These are phyloP conservation scores for Cetraspora pellucida DNA, from an alignment of 192 early-diverging fungal genomes.

Conservation along the genomic window DNA sequence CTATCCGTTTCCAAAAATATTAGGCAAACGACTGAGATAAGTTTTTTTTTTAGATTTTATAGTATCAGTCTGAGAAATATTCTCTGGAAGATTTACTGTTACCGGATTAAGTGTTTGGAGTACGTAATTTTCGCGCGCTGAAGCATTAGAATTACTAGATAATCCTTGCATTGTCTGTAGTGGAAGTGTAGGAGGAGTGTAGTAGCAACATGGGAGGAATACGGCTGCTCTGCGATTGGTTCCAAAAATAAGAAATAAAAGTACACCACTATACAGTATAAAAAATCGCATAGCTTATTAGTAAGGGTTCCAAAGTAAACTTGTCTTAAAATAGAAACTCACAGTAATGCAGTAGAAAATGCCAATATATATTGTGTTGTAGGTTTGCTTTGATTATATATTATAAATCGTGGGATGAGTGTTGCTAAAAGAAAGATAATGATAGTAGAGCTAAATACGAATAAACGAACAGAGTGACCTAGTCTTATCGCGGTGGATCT, in stretches of 20 bases:
- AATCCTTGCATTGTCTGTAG: no score
- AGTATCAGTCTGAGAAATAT: no score
- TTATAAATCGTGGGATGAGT: not conserved
- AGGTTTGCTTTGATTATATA: not conserved
- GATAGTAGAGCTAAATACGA: not conserved
- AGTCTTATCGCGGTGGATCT: slow-evolving; percentile 13
- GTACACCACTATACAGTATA: not conserved
- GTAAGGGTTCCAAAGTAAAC: not conserved
- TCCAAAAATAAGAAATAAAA: slow-evolving; percentile 16
- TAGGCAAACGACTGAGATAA: no score
- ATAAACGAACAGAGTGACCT: not conserved
- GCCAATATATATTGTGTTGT: no score
- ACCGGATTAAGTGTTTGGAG: no score
- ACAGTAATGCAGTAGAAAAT: not conserved
- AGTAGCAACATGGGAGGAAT: slow-evolving; percentile 22
- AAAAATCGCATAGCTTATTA: no score
- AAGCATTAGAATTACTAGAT: no score
- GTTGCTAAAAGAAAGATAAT: not conserved
- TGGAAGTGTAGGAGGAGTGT: not conserved
- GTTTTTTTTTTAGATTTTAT: no score
- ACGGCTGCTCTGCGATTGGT: not conserved
- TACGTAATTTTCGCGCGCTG: no score
- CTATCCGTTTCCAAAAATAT: no score
- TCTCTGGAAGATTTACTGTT: no score
- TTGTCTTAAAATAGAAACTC: not conserved